A percentile compares a stretch with the other conserved stretches of the same genome.
Evolutionary conservation across 495 filamentous ascomycete species (phyloP).

Genomic region (Rusavskia elegans): DNA sequence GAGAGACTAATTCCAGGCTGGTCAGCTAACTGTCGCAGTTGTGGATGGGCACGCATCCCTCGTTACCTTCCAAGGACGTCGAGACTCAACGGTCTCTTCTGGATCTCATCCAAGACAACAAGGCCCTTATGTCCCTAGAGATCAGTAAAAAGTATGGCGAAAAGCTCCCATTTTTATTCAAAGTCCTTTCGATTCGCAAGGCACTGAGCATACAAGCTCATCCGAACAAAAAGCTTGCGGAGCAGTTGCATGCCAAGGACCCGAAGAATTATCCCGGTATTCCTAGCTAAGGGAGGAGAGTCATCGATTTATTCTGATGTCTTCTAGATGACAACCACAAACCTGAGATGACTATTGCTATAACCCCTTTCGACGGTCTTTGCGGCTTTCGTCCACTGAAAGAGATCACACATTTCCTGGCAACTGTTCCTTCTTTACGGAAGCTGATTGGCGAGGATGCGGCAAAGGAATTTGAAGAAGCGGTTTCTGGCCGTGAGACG

Average conservation of each 20-base stretch:
- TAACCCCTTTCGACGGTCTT: slow-evolving; percentile 88
- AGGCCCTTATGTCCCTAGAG: slow-evolving; percentile 55
- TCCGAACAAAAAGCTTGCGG: slow-evolving; percentile 93
- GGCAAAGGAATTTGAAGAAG: slow-evolving; percentile 49
- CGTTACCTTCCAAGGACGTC: slow-evolving; percentile 81
- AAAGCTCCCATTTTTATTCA: slow-evolving; percentile 92
- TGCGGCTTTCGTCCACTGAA: slow-evolving; percentile 83
- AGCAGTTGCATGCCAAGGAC: slow-evolving; percentile 70
- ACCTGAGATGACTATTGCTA: slow-evolving; percentile 95
- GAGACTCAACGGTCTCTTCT: slow-evolving; percentile 73
- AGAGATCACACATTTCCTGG: slow-evolving; percentile 78
- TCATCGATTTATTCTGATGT: neutral
- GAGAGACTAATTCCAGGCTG: slow-evolving; percentile 17
- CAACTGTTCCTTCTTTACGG: slow-evolving; percentile 54
- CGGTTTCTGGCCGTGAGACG: slow-evolving; percentile 48
- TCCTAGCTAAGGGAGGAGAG: neutral
- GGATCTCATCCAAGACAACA: slow-evolving; percentile 79
- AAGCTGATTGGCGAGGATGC: slow-evolving; percentile 57
- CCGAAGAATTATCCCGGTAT: slow-evolving; percentile 71
- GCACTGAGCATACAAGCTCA: slow-evolving; percentile 95
- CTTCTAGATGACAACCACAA: slow-evolving; percentile 95
- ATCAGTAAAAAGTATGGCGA: slow-evolving; percentile 55
- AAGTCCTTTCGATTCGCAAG: slow-evolving; percentile 86
- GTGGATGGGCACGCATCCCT: slow-evolving; percentile 99
- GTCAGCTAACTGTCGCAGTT: slow-evolving; percentile 34